Base-by-base conservation (phyloP, 345 rosid genomes). In the Syzygium grande region DNA sequence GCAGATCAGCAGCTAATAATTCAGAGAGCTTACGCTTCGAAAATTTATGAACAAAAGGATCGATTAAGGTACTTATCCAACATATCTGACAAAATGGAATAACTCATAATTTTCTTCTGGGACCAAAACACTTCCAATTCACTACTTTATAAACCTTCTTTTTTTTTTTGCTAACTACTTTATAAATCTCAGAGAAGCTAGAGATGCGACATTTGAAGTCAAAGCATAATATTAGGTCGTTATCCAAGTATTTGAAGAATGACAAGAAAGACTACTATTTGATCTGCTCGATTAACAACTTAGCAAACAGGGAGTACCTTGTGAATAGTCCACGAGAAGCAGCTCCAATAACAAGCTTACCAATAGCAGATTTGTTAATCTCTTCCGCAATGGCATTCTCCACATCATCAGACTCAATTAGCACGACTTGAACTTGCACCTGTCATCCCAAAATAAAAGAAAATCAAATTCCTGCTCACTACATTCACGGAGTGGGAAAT, bases 261-360 rank as follows among this genome's bases (percentile, higher is more conserved):
- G 83, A 73, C 49, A 73, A 73, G 46, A 34, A 73, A 43, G 83
- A 73, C 83, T 73, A 38, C 27, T 73, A 21, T 73, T 38, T 73
- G 23, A 73, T 73, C 83, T 73, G 46, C 43, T 73, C 14, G 14
- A 34, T 73, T 73, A 19, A 73, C 8, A 38, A 38, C 49, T 73
- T 34, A 73, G 19, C 83, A 38, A 73, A 19, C 49, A 34, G 54
- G 88, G 53, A 54, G 86, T 93, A 97, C 99, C 99, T 93, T 27
- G 93, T 52, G 88, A 97, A 95, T 87, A 95, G 91, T 87, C 95
- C 91, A 21, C 87, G 88, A 86, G 96, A 89, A 59, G 97, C 90
- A 91, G 95, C 93, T 91, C 99, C 99, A 30, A 97, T 92, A 43
- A 97, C 97, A 19, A 97, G 98, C 93, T 95, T 95, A 13, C 85